A percentile compares a stretch with the other conserved stretches of the same genome.
Conservation (phyloP, 192 early-diverging fungal genomes). For the Coemansia umbellata region DNA sequence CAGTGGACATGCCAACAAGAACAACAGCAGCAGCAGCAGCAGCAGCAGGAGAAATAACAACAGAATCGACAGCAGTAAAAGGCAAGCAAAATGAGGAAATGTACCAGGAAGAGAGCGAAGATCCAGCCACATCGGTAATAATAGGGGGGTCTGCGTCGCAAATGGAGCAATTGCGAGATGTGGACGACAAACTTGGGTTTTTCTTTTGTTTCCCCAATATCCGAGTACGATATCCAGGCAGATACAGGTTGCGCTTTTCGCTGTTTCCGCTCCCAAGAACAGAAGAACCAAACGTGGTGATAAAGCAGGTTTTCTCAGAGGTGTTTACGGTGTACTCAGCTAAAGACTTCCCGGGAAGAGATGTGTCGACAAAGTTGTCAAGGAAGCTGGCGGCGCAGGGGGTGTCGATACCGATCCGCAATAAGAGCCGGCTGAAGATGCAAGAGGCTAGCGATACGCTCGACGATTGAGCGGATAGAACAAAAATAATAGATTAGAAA, state of each 20-base stretch:
- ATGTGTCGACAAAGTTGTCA: conserved; percentile 29
- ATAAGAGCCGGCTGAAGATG: conserved; percentile 30
- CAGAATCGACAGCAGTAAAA: too few species aligned
- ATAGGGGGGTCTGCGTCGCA: too few species aligned
- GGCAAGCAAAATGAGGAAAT: too few species aligned
- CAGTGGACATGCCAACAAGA: background rate
- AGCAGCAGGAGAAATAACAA: background rate
- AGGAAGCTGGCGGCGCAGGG: conserved; percentile 25
- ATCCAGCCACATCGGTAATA: too few species aligned
- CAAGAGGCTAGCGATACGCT: too few species aligned
- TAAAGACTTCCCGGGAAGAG: conserved; percentile 43
- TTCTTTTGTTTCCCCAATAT: conserved; percentile 44
- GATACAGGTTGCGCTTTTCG: conserved; percentile 31
- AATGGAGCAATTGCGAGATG: conserved; percentile 16
- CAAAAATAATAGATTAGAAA: too few species aligned
- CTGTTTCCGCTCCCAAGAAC: conserved; percentile 23
- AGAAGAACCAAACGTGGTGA: conserved; percentile 3
- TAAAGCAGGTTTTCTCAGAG: conserved; percentile 14
- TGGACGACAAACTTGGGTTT: conserved; percentile 13
- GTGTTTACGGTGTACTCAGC: conserved; percentile 28
- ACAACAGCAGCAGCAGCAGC: background rate
- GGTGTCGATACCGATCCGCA: conserved; percentile 34
- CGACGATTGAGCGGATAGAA: too few species aligned
- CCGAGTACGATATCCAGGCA: conserved; percentile 17
- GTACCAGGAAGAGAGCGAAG: too few species aligned